Conservation (phyloP, 202 grass and related monocot genomes). For the Elaeis oleifera region DNA sequence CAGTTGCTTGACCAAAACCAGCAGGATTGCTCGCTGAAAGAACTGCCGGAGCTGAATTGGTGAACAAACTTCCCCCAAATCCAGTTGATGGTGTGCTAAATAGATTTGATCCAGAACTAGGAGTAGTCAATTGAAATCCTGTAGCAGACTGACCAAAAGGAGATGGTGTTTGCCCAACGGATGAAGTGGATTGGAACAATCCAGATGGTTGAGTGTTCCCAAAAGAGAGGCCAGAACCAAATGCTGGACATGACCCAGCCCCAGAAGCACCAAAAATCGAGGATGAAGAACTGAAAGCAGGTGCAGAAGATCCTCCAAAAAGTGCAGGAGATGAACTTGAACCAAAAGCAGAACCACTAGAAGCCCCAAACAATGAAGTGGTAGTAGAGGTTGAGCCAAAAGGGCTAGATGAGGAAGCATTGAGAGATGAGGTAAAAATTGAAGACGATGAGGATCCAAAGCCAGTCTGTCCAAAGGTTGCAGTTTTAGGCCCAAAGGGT, state of each 20-base stretch:
- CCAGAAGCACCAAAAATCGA: slow-evolving; percentile 38
- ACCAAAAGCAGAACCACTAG: slow-evolving; percentile 38
- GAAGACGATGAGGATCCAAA: slow-evolving; percentile 35
- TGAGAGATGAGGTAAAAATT: slow-evolving; percentile 27
- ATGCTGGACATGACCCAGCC: slow-evolving; percentile 27
- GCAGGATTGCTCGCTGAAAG: slow-evolving; percentile 24
- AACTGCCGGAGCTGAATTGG: slow-evolving; percentile 28
- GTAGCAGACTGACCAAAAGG: slow-evolving; percentile 26
- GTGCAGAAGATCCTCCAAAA: slow-evolving; percentile 36
- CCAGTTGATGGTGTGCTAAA: slow-evolving; percentile 20
- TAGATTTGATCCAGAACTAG: slow-evolving; percentile 34
- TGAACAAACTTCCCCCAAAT: slow-evolving; percentile 40
- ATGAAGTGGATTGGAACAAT: slow-evolving; percentile 34
- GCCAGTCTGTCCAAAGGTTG: slow-evolving; percentile 30
- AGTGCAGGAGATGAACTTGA: slow-evolving; percentile 28
- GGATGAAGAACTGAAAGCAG: slow-evolving; percentile 27
- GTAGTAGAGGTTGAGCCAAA: slow-evolving; percentile 33
- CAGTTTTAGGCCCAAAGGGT: slow-evolving; percentile 38
- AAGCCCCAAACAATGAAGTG: slow-evolving; percentile 27
- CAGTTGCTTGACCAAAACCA: slow-evolving; percentile 15
- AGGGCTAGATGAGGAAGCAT: slow-evolving; percentile 27
- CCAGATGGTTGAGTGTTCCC: slow-evolving; percentile 46
- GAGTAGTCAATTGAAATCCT: slow-evolving; percentile 21
- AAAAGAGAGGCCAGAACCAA: slow-evolving; percentile 30
- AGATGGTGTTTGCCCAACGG: slow-evolving; percentile 32